phyloP scores from a whole-genome alignment of 495 filamentous ascomycete genomes.

The Xylaria longipes region DNA sequence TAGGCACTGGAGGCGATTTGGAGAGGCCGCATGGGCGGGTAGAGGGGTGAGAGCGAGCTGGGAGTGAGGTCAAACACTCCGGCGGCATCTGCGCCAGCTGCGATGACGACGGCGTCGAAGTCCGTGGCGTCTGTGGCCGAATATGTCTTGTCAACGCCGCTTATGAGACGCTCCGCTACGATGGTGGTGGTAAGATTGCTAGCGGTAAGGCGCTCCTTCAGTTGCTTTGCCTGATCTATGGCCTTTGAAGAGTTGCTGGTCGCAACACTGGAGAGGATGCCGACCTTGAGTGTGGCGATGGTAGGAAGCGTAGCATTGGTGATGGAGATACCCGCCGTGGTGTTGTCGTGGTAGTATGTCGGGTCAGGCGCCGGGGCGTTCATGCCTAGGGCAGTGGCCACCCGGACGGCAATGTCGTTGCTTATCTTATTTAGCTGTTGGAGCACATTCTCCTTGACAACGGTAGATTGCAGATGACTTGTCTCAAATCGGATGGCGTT shows the following conservation, averaged over 20 bases:
- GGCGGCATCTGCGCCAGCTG: slow-evolving; percentile 57
- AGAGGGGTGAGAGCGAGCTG: slow-evolving; percentile 59
- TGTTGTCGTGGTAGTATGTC: slow-evolving; percentile 74
- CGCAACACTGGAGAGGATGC: slow-evolving; percentile 62
- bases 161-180: slow-evolving; percentile 65
- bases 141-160: slow-evolving; percentile 72
- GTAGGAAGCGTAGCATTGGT: slow-evolving; percentile 63
- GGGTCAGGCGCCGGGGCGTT: slow-evolving; percentile 63
- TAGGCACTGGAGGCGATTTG: slow-evolving; percentile 72
- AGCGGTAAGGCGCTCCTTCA: slow-evolving; percentile 54
- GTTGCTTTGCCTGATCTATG: slow-evolving; percentile 53
- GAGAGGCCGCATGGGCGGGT: slow-evolving; percentile 66
- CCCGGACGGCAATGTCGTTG: slow-evolving; percentile 71
- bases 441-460: slow-evolving; percentile 68
- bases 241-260: slow-evolving; percentile 26
- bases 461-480: slow-evolving; percentile 60
- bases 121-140: slow-evolving; percentile 70
- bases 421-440: slow-evolving; percentile 73
- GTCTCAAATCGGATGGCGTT: slow-evolving; percentile 81
- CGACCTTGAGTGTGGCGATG: slow-evolving; percentile 70
- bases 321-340: slow-evolving; percentile 65
- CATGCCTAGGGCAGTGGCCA: slow-evolving; percentile 68
- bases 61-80: slow-evolving; percentile 51
- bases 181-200: slow-evolving; percentile 63
- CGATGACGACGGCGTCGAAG: slow-evolving; percentile 74